Evolutionary conservation across 768 basidiomycete genomes (phyloP).

Genomic region (Mrakia frigida): DNA sequence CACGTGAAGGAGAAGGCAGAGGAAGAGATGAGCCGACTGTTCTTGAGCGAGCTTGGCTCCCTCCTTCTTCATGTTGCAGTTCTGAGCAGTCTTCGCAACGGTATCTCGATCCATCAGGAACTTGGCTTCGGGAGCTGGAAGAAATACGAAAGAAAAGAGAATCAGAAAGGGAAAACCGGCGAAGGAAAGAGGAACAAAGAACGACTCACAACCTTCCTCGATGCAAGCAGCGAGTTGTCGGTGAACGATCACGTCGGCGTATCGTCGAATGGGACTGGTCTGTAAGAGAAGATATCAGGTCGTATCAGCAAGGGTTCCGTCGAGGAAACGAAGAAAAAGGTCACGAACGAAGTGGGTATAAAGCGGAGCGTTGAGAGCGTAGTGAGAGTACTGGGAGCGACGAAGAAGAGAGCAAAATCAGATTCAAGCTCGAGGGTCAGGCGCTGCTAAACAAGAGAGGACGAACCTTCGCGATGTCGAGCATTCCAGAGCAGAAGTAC

Average conservation of each 20-base stretch:
- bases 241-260: slow-evolving; percentile 90
- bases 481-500: slow-evolving; percentile 98
- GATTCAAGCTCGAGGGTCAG: too few relatives aligned
- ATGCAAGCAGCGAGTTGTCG: slow-evolving; percentile 90
- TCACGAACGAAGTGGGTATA: slow-evolving; percentile 57
- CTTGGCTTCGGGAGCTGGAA: slow-evolving; percentile 62
- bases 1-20: slow-evolving; percentile 79
- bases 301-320: slow-evolving; percentile 50
- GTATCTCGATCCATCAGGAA: slow-evolving; percentile 98
- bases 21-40: slow-evolving; percentile 89
- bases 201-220: slow-evolving; percentile 56
- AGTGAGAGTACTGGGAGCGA: slow-evolving; percentile 64
- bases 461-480: slow-evolving; percentile 79
- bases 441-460: too few relatives aligned
- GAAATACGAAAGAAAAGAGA: neutral
- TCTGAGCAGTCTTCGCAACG: slow-evolving; percentile 94
- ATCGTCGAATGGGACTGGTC: slow-evolving; percentile 69
- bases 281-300: slow-evolving; percentile 40
- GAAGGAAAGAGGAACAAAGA: neutral
- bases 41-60: slow-evolving; percentile 89
- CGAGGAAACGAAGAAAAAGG: slow-evolving; percentile 55
- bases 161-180: neutral
- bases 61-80: slow-evolving; percentile 91
- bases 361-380: slow-evolving; percentile 78
- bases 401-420: too few relatives aligned